These are phyloP conservation scores for Sclerotinia sclerotiorum DNA, from an alignment of 2,329 filamentous ascomycete species.

Conservation along the genomic window DNA sequence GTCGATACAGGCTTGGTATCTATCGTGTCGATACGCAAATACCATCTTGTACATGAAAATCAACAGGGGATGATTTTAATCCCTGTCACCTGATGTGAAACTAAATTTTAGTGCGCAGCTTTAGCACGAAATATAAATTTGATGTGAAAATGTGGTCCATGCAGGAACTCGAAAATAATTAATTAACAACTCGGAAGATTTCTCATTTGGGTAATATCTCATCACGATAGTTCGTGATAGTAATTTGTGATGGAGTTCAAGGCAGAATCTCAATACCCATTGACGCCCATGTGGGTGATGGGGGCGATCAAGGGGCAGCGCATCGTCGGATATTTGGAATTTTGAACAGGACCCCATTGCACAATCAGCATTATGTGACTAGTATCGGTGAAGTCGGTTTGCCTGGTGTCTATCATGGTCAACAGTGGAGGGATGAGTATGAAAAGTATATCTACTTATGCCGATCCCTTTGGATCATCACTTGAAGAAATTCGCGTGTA, in stretches of 20 bases:
- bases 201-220: neutral
- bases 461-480: neutral
- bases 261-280: neutral
- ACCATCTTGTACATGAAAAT: neutral
- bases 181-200: neutral
- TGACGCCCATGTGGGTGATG: neutral
- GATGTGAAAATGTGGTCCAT: neutral
- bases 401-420: neutral
- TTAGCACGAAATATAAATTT: neutral
- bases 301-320: neutral
- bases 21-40: neutral
- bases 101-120: slow-evolving; percentile 1
- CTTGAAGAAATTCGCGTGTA: neutral
- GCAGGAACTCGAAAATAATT: neutral
- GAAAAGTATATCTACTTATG: slow-evolving; percentile 10
- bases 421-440: neutral
- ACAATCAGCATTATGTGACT: slow-evolving; percentile 2
- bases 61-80: neutral
- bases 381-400: neutral
- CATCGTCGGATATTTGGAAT: neutral
- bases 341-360: neutral
- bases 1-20: neutral
- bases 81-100: slow-evolving; percentile 1
- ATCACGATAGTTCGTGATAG: slow-evolving; percentile 6
- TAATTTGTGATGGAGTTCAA: neutral